Evolutionary conservation across 1,139 yeast species (phyloP).

Genomic region (Saccharomycopsis hybrid): DNA sequence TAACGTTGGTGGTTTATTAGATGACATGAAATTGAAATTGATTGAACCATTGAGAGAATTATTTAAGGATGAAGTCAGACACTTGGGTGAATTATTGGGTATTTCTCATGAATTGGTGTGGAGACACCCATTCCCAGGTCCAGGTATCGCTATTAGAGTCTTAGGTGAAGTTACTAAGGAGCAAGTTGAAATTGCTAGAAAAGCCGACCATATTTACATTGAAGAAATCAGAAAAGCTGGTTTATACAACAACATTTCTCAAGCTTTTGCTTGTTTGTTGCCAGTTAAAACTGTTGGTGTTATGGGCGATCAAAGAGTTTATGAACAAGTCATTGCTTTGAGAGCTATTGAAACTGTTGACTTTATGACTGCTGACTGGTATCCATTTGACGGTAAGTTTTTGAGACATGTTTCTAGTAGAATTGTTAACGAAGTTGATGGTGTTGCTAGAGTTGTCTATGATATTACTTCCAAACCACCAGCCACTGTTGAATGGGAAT

Average conservation of each 20-base stretch:
- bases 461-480: slow-evolving; percentile 99
- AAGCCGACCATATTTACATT: slow-evolving; percentile 92
- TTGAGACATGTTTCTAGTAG: slow-evolving; percentile 90
- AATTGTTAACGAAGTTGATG: slow-evolving; percentile 96
- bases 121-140: slow-evolving; percentile 99
- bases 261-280: slow-evolving; percentile 93
- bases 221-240: slow-evolving; percentile 95
- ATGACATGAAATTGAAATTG: slow-evolving; percentile 95
- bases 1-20: slow-evolving; percentile 96
- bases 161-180: slow-evolving; percentile 91
- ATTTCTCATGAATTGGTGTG: slow-evolving; percentile 96
- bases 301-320: slow-evolving; percentile 99
- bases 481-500: slow-evolving; percentile 99
- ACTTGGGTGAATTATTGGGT: slow-evolving; percentile 87
- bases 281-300: slow-evolving; percentile 99
- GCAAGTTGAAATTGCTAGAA: slow-evolving; percentile 94
- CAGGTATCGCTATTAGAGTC: slow-evolving; percentile 98
- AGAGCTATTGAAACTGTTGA: slow-evolving; percentile 97
- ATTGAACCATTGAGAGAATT: slow-evolving; percentile 98
- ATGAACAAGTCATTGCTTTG: slow-evolving; percentile 97
- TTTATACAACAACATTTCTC: slow-evolving; percentile 85
- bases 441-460: slow-evolving; percentile 98
- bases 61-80: slow-evolving; percentile 98
- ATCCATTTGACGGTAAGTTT: slow-evolving; percentile 85
- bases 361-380: slow-evolving; percentile 99